These are phyloP conservation scores for Kwoniella mangroviensis DNA, from an alignment of 768 basidiomycete species.

Conservation along the genomic window DNA sequence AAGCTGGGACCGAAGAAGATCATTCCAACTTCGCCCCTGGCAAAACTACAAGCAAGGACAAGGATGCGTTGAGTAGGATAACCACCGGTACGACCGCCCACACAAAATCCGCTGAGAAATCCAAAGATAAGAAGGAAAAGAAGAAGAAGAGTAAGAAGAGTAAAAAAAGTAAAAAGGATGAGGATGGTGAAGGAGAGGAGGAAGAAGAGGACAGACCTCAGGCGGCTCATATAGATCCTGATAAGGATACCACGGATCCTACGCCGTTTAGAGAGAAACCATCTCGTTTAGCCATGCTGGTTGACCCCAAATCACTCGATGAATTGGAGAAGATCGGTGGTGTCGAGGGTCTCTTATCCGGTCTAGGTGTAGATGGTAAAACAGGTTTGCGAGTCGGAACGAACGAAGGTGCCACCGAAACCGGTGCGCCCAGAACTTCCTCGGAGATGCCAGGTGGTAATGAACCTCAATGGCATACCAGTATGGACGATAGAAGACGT, in stretches of 20 bases:
- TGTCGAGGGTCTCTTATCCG: constrained; percentile 66
- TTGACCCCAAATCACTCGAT: constrained; percentile 84
- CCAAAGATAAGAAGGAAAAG: constrained; percentile 19
- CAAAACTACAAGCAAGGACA: constrained; percentile 12
- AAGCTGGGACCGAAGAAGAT: constrained; percentile 29
- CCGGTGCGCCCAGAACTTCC: constrained; percentile 19
- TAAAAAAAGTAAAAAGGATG: constrained; percentile 24
- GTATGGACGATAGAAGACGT: constrained; percentile 67
- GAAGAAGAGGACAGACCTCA: constrained; percentile 13
- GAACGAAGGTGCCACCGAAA: constrained; percentile 29
- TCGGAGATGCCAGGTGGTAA: constrained; percentile 19
- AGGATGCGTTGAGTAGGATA: constrained; percentile 19
- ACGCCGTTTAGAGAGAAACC: constrained; percentile 77
- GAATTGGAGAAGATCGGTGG: constrained; percentile 75
- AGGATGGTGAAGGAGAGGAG: constrained; percentile 27
- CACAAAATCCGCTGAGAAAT: constrained; percentile 21
- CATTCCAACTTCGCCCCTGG: constrained; percentile 7
- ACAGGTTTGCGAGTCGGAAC: constrained; percentile 55
- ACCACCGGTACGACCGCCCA: constrained; percentile 27
- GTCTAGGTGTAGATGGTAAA: constrained; percentile 70
- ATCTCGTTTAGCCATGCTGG: constrained; percentile 74
- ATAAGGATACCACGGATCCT: constrained; percentile 63
- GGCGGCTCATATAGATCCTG: constrained; percentile 52
- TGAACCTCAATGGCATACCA: constrained; percentile 60
- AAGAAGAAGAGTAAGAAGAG: constrained; percentile 21